phyloP scores from a whole-genome alignment of 2,329 filamentous ascomycete genomes.

The Fusarium clavum region DNA sequence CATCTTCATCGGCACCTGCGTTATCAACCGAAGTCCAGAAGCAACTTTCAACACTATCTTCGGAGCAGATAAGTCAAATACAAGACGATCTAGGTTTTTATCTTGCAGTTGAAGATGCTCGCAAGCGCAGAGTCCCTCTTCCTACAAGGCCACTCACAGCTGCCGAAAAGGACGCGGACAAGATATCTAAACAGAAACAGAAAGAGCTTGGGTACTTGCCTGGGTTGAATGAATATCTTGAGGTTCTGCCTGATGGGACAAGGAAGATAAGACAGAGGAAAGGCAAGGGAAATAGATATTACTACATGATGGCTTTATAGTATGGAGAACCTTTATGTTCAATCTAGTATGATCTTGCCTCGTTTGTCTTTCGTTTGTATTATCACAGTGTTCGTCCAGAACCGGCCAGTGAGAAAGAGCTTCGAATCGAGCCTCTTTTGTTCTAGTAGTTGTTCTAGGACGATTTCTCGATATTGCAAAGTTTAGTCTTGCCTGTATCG shows the following conservation, averaged over 20 bases:
- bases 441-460: too few relatives aligned
- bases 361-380: too few relatives aligned
- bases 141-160: constrained; percentile 17
- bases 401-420: too few relatives aligned
- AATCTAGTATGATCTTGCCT: neutral
- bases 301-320: constrained; percentile 1
- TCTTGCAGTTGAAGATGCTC: constrained; percentile 21
- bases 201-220: constrained; percentile 27
- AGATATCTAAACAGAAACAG: constrained; percentile 6
- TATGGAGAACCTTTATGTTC: neutral
- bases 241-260: constrained; percentile 25
- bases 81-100: constrained; percentile 32
- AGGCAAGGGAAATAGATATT: constrained; percentile 5
- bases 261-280: constrained; percentile 24
- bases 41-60: constrained; percentile 9
- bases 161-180: constrained; percentile 17
- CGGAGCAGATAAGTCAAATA: constrained; percentile 20
- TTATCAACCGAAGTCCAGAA: neutral
- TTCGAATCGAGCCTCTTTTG: too few relatives aligned
- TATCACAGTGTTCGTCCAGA: too few relatives aligned
- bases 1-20: neutral
- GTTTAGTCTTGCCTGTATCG: too few relatives aligned
- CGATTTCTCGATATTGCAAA: too few relatives aligned
- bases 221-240: constrained; percentile 22
- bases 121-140: neutral